These are phyloP conservation scores for Globisporangium solare DNA, from an alignment of 352 stramenopile species.

Conservation along the genomic window DNA sequence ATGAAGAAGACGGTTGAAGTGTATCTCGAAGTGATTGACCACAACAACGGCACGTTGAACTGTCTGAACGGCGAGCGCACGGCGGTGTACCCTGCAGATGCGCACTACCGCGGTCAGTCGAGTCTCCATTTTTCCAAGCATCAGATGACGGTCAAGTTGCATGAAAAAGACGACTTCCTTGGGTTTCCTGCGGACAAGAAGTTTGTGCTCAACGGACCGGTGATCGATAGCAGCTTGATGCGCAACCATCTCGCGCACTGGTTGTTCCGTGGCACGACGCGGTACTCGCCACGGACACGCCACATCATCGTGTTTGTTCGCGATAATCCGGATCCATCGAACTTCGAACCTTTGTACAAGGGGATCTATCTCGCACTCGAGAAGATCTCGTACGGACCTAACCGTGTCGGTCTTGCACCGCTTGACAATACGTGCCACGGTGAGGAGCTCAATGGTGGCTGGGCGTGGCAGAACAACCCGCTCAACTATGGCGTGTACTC, in stretches of 20 bases:
- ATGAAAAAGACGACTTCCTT: conserved; percentile 35
- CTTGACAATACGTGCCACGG: conserved; percentile 40
- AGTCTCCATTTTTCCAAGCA: conserved; percentile 79
- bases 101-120: conserved; percentile 75
- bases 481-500: conserved; percentile 37
- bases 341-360: conserved; percentile 35
- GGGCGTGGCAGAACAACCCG: conserved; percentile 79
- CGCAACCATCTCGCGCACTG: conserved; percentile 81
- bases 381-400: conserved; percentile 67
- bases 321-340: conserved; percentile 19
- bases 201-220: conserved; percentile 76
- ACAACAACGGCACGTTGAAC: conserved; percentile 46
- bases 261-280: conserved; percentile 60
- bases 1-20: conserved; percentile 50
- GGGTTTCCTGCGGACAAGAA: conserved; percentile 57
- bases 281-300: conserved; percentile 60
- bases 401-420: conserved; percentile 56
- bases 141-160: conserved; percentile 69
- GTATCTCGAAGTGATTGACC: conserved; percentile 60
- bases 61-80: conserved; percentile 43
- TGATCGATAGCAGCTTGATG: conserved; percentile 61
- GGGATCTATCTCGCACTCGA: conserved; percentile 76
- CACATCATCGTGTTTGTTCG: conserved; percentile 72
- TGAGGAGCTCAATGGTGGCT: conserved; percentile 55
- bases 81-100: conserved; percentile 36